Percentiles rank a stretch among this genome's conserved stretches.
These are phyloP conservation scores for Stylosanthes scabra DNA, from an alignment of 331 rosid species.

Conservation along the genomic window DNA sequence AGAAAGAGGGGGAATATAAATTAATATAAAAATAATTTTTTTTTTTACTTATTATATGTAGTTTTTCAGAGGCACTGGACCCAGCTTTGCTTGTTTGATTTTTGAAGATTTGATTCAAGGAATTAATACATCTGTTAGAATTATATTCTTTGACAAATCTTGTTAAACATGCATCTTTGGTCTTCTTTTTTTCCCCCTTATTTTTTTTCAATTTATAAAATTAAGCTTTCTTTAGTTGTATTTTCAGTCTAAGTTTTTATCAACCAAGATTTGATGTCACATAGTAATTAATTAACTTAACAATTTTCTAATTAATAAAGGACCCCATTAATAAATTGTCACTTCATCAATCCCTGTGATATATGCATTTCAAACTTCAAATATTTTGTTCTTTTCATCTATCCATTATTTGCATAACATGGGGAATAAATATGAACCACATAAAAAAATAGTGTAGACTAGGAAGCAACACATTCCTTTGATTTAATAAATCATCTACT, in stretches of 20 bases:
- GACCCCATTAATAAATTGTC: background rate
- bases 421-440: conserved; percentile 14
- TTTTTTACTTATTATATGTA: conserved; percentile 29
- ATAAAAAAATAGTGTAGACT: conserved; percentile 7
- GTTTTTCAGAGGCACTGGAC: conserved; percentile 17
- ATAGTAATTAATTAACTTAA: background rate
- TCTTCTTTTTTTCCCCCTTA: background rate
- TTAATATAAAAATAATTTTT: background rate
- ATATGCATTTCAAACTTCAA: background rate
- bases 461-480: conserved; percentile 12
- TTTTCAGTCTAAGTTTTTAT: background rate
- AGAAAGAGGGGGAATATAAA: conserved; percentile 24
- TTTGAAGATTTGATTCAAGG: conserved; percentile 34
- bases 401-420: conserved; percentile 23
- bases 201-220: background rate
- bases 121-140: conserved; percentile 31
- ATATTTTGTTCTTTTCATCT: conserved; percentile 15
- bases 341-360: background rate
- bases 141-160: conserved; percentile 29
- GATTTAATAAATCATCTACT: background rate
- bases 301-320: background rate
- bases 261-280: background rate
- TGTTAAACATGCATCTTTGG: conserved; percentile 18
- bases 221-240: background rate
- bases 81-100: conserved; percentile 9